Base-by-base conservation (phyloP, 768 basidiomycete genomes). In the Lentinus tigrinus region DNA sequence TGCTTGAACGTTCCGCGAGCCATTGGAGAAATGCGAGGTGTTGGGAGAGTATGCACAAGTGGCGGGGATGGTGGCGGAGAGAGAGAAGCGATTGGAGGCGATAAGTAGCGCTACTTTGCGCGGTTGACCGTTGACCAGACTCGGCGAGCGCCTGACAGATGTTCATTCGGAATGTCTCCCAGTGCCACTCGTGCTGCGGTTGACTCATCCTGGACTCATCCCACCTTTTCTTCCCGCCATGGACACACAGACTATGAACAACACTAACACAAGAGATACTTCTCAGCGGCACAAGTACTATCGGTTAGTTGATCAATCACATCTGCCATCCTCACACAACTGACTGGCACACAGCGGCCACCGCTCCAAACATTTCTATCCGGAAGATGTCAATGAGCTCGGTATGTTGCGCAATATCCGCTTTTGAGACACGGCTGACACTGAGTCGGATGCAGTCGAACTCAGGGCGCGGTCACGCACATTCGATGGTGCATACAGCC, bases 401-500 rank as follows among this genome's bases (percentile, higher is more conserved):
- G 60, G 68, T 69, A 38, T 17, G 51, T 52, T 53, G 39, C 9
- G 40, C 24, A 26, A n/a, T 3, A 47, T 27, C n/a, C 3, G n/a
- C 9, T 14, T 11, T 8, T 13, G 37, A 23, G 23, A 23, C 21
- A 17, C 28, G 52, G 42, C 31, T 40, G 8, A 13, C 16, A 21
- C 26, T 19, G 48, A 7, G 50, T n/a, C n/a, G n/a, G n/a, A n/a
- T n/a, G 5, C 49, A 69, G 84, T 84, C 23, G 91, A 94, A 68
- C 72, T 94, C 17, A 81, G 92, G 14, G 92, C 92, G 0, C 79
- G 91, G 27, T 85, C 90, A 63, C 79, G 92, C 40, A 94, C 92
- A 0, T 93, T 92, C 67, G 82, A 93, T 52, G 91, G 90, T 16
- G 89, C 91, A 14, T 93, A 93, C 71, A 80, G 79, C 38, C 84